A percentile compares a stretch with the other conserved stretches of the same genome.
Evolutionary conservation across 2,329 filamentous ascomycete genomes (phyloP).

Genomic region (Ceratocystis harringtonii): DNA sequence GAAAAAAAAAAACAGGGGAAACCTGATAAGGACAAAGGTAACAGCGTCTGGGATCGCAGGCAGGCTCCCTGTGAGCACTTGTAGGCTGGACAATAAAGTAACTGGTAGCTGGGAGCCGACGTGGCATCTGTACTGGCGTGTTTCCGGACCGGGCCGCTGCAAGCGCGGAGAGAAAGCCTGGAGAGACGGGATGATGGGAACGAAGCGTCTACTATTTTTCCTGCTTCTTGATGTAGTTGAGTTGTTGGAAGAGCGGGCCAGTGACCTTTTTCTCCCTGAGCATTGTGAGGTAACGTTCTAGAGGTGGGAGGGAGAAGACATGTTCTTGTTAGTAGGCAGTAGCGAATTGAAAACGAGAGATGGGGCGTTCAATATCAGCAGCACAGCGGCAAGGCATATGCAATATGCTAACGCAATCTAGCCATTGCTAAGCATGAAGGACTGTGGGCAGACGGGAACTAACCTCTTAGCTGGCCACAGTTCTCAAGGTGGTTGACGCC

Average conservation of each 20-base stretch:
- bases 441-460: slow-evolving; percentile 25
- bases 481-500: slow-evolving; percentile 83
- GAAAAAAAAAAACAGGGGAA: not conserved
- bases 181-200: not conserved
- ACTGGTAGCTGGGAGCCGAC: slow-evolving; percentile 11
- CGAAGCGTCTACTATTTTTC: slow-evolving; percentile 21
- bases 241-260: slow-evolving; percentile 66
- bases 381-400: not conserved
- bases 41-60: slow-evolving; percentile 15
- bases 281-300: slow-evolving; percentile 67
- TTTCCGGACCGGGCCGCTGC: not conserved
- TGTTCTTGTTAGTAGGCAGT: slow-evolving; percentile 12
- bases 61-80: not conserved
- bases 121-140: slow-evolving; percentile 13
- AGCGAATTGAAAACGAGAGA: not conserved
- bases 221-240: slow-evolving; percentile 53
- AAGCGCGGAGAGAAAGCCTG: not conserved
- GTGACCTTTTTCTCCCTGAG: slow-evolving; percentile 62
- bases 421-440: not conserved
- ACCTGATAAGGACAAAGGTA: not conserved
- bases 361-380: not conserved
- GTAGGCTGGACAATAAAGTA: slow-evolving; percentile 8
- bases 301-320: not conserved
- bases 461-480: slow-evolving; percentile 67
- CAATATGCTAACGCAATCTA: not conserved